These are phyloP conservation scores for Mortierella sp. DNA, from an alignment of 371 early-diverging fungal genomes.

Conservation along the genomic window DNA sequence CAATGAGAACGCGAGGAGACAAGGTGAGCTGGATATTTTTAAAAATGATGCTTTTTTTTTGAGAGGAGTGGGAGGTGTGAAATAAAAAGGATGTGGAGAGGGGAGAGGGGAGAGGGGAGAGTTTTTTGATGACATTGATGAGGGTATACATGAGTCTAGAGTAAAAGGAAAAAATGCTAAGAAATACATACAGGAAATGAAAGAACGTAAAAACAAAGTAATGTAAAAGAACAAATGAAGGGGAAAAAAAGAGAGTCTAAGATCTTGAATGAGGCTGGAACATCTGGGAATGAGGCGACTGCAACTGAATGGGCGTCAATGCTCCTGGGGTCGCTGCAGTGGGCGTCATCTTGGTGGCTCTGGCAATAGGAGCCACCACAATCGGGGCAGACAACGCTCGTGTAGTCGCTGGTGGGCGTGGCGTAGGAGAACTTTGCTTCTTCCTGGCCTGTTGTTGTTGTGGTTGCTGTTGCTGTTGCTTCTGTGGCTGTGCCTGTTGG, in stretches of 20 bases:
- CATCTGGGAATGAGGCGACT: slow-evolving; percentile 35
- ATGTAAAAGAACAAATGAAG: neutral
- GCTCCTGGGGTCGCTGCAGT: neutral
- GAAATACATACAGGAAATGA: neutral
- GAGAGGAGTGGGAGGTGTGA: neutral
- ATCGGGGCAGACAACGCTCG: neutral
- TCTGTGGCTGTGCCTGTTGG: slow-evolving; percentile 58
- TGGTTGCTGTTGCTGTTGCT: slow-evolving; percentile 60
- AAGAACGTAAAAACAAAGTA: neutral
- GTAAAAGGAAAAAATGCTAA: neutral
- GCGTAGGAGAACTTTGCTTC: neutral
- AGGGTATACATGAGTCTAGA: neutral
- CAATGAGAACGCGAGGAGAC: too few species aligned
- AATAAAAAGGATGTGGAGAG: neutral
- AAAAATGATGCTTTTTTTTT: neutral
- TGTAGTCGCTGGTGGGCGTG: slow-evolving; percentile 1
- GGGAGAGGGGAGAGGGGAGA: neutral
- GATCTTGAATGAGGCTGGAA: neutral
- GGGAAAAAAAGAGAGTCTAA: neutral
- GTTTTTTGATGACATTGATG: neutral
- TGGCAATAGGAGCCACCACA: neutral
- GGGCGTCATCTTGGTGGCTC: neutral
- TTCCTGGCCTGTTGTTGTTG: slow-evolving; percentile 14
- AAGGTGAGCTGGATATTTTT: too few species aligned
- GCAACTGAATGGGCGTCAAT: slow-evolving; percentile 36